A percentile compares a stretch with the other conserved stretches of the same genome.
Conservation (phyloP, 306 rosid genomes). For the Senna siamea region DNA sequence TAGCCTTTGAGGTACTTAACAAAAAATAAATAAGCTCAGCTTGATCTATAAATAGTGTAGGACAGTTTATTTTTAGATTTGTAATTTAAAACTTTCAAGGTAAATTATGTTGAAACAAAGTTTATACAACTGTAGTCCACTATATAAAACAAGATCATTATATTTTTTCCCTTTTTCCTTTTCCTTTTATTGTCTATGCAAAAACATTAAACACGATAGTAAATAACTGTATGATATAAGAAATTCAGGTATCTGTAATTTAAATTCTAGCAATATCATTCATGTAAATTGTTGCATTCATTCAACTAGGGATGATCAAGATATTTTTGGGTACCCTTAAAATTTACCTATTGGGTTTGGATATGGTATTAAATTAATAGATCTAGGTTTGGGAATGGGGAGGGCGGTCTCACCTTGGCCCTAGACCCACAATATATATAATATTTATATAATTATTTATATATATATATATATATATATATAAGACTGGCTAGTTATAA, state of each 20-base stretch:
- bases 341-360: too few species aligned
- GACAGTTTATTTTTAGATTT: not conserved
- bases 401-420: too few species aligned
- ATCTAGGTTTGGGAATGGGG: too few species aligned
- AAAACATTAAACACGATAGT: not conserved
- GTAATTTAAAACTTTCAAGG: not conserved
- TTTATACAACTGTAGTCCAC: not conserved
- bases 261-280: not conserved
- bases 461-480: too few species aligned
- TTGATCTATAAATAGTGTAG: not conserved
- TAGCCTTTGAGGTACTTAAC: not conserved
- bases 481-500: too few species aligned
- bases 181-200: not conserved
- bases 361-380: too few species aligned
- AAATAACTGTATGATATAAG: not conserved
- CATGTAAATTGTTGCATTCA: not conserved
- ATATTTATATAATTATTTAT: too few species aligned
- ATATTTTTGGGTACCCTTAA: too few species aligned
- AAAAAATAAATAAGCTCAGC: not conserved
- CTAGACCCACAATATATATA: too few species aligned
- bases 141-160: not conserved
- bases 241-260: not conserved
- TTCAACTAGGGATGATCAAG: too few species aligned
- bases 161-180: not conserved
- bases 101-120: not conserved